Evolutionary conservation across 805 yeast species (phyloP), one percentile per base, ranked within the genome.

Genomic region (Candida ascalaphidarum): DNA sequence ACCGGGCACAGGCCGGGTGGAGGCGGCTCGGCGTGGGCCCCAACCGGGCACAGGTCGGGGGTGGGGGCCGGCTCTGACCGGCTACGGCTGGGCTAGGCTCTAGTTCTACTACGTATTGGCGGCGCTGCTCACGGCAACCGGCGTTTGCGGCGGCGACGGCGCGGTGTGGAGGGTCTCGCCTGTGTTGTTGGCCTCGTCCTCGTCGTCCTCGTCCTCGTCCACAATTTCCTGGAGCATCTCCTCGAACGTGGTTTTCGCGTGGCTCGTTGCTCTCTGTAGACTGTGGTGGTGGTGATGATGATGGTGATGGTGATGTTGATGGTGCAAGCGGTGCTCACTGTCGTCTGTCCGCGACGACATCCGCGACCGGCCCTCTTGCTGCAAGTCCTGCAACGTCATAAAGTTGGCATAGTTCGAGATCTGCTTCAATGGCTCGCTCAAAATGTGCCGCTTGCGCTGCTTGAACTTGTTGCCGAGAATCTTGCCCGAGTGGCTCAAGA

Each of bases 401-500:
- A 44, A 61, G 4, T 49, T 41, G 6, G 55, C 57, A 37, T 61
- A 63, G 33, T 61, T 55, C 1, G 55, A 46, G 7, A 64, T 52
- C 32, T 62, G 68, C 32, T 55, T 52, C 38, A 65, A 48, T 8
- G 68, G 68, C 25, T 50, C 51, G 5, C 37, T 25, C 0, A 35
- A 29, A 14, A 33, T 30, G 7, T 35, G 37, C 28, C 55, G 44
- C 40, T 61, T 69, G 21, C 55, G 60, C 7, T 34, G 24, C 38
- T 60, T 65, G 32, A 89, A 56, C 52, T 83, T 85, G 47, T 84
- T 84, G n/a, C 81, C 77, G 20, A 88, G 47, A 28, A 89, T 71
- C 33, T 78, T 74, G 3, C 95, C 96, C 0, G 88, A 68, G 41
- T 81, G 85, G 25, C 61, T 62, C 30, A 80, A 40, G 13, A 80